phyloP scores from a whole-genome alignment of 208 protist genomes.

The Leishmania mexicana region DNA sequence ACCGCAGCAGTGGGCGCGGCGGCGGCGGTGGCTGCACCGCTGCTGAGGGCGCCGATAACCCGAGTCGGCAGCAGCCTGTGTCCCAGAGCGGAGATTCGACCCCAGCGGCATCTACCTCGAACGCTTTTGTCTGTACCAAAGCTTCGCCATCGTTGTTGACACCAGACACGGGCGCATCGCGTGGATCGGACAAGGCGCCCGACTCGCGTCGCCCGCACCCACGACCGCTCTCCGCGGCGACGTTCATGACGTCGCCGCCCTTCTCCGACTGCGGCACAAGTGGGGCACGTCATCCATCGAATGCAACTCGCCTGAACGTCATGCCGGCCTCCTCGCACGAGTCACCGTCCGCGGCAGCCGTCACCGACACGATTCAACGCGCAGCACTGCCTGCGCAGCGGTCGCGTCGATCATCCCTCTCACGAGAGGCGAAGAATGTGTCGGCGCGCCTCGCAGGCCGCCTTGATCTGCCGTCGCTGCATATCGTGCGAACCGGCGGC shows the following conservation, averaged over 20 bases:
- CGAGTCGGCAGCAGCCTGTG: not conserved
- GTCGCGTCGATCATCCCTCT: conserved; percentile 10
- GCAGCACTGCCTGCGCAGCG: not conserved
- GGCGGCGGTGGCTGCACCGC: conserved; percentile 6
- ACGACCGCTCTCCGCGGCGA: not conserved
- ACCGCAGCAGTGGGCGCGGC: not conserved
- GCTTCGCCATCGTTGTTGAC: not conserved
- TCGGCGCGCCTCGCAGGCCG: conserved; percentile 11
- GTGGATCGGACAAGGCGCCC: not conserved
- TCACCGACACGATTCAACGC: not conserved
- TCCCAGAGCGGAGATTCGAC: conserved; percentile 5
- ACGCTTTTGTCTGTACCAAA: not conserved
- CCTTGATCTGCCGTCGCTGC: conserved; percentile 8
- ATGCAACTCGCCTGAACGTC: not conserved
- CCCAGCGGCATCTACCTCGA: not conserved
- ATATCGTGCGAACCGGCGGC: not conserved
- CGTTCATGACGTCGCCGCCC: not conserved
- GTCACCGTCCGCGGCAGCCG: not conserved
- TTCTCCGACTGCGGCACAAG: not conserved
- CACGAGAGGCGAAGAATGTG: conserved; percentile 18
- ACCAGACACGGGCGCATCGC: not conserved
- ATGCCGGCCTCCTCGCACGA: not conserved
- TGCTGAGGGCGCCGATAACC: not conserved
- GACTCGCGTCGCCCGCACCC: not conserved
- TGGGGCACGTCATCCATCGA: not conserved